Base-by-base conservation (phyloP, 371 early-diverging fungal genomes). In the Actinomucor elegans region DNA sequence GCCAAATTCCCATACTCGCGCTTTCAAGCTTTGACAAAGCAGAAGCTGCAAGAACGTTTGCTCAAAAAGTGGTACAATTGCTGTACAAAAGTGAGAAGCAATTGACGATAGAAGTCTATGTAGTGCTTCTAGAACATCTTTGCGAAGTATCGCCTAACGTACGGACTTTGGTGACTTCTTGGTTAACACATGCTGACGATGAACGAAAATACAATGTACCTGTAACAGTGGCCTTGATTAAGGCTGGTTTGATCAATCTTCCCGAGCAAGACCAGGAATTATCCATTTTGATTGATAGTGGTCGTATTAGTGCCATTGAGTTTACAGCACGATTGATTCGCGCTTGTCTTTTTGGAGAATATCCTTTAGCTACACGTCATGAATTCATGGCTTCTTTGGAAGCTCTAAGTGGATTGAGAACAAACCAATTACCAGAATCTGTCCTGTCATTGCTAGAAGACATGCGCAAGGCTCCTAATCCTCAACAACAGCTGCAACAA, bases 151-250 rank as follows among this genome's bases (percentile, higher is more conserved):
- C 94, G 0, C 76, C 79, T 54, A 79, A 79, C 15, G 88, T 91
- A 1, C 85, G 81, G 14, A 82, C 86, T 43, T 90, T 96, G 66
- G 89, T 97, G 35, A 86, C 80, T 3, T 77, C 83, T 9, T 97
- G 97, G 97, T 70, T 98, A 9, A 79, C 93, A 15, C 94, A 91
- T 67, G 83, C 91, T 2, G 94, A 94, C 36, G 96, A 97, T 59
- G 95, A 95, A 61, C 90, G 93, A 55, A 94, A 95, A 64, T 89
- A 84, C 66, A 88, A 90, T 59, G 92, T 94, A 5, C 83, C 87
- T 3, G 91, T 91, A 1, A 89, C 92, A 2, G 75, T 87, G 11
- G 83, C 91, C 3, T 69, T 98, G 47, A 81, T 96, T 52, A 84
- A 85, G 52, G 85, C 86, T 3, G 83, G 88, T 0, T 64, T 98